A percentile compares a stretch with the other conserved stretches of the same genome.
phyloP scores from a whole-genome alignment of 805 yeast species.

The Lachancea nothofagi region DNA sequence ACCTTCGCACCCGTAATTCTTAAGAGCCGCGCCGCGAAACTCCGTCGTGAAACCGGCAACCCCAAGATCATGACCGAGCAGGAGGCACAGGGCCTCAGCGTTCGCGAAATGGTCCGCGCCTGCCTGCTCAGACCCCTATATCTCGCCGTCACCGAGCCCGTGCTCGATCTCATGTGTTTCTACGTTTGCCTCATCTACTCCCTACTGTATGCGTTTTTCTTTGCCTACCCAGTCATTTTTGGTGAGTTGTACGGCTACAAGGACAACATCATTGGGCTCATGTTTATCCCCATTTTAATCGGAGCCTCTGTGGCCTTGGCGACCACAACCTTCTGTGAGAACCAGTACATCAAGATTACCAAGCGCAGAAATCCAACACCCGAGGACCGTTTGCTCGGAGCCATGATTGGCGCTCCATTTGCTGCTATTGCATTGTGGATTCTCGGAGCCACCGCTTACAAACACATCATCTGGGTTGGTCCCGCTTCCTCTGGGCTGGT shows the following conservation, averaged over 20 bases:
- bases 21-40: conserved; percentile 54
- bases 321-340: conserved; percentile 74
- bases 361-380: conserved; percentile 60
- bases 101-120: conserved; percentile 62
- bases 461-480: conserved; percentile 71
- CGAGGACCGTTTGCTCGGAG: conserved; percentile 75
- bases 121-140: conserved; percentile 77
- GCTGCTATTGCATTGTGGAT: conserved; percentile 77
- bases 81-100: conserved; percentile 71
- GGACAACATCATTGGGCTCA: conserved; percentile 75
- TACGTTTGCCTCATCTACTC: conserved; percentile 88
- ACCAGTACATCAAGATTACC: conserved; percentile 46
- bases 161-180: conserved; percentile 72
- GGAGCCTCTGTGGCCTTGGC: conserved; percentile 73
- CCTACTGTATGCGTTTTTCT: conserved; percentile 87
- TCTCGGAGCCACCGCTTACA: conserved; percentile 71
- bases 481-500: conserved; percentile 76
- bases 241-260: conserved; percentile 67
- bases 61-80: conserved; percentile 85
- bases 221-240: conserved; percentile 90
- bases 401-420: conserved; percentile 77
- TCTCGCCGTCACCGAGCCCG: conserved; percentile 77
- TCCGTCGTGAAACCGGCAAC: conserved; percentile 78
- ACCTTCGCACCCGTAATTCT: conserved; percentile 82
- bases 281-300: conserved; percentile 84